Evolutionary conservation across 164 flowering plant species (phyloP).

Genomic region (Tetrastigma voinierianum): DNA sequence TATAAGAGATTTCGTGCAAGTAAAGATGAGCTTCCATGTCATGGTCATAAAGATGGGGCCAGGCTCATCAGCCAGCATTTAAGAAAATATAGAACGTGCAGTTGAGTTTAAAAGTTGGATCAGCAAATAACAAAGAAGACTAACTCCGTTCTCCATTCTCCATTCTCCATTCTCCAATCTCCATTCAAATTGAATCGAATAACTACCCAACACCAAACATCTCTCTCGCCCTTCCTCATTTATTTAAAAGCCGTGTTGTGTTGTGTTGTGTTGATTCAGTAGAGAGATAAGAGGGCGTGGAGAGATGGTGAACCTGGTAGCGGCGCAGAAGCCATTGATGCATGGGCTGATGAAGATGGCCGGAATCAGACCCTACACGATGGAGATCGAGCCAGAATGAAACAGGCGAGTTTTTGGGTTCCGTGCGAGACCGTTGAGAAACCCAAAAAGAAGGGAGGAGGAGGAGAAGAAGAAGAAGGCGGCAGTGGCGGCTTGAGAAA

Average conservation of each 20-base stretch:
- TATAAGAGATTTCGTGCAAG: too few relatives aligned
- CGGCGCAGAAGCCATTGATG: conserved; percentile 71
- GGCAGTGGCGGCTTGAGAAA: conserved; percentile 4
- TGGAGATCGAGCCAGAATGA: conserved; percentile 73
- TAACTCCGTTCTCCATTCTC: too few relatives aligned
- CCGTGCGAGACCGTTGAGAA: conserved; percentile 49
- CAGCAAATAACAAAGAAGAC: too few relatives aligned
- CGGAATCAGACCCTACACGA: conserved; percentile 53
- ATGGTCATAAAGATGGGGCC: too few relatives aligned
- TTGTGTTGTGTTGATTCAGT: neutral
- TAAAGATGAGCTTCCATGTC: too few relatives aligned
- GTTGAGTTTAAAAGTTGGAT: too few relatives aligned
- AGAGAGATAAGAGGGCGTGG: conserved; percentile 6
- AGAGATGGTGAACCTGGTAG: conserved; percentile 87
- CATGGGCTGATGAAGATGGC: conserved; percentile 80
- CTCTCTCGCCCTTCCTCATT: neutral
- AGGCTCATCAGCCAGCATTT: too few relatives aligned
- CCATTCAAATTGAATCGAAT: conserved; percentile 4
- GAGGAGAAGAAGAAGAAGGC: too few relatives aligned
- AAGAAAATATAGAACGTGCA: too few relatives aligned
- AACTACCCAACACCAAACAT: conserved; percentile 31
- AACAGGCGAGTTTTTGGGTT: conserved; percentile 90
- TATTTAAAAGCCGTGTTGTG: conserved; percentile 2
- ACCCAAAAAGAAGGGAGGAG: conserved; percentile 20
- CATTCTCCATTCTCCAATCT: too few relatives aligned